A percentile compares a stretch with the other conserved stretches of the same genome.
These are phyloP conservation scores for Acer negundo DNA, from an alignment of 345 rosid species.

Conservation along the genomic window DNA sequence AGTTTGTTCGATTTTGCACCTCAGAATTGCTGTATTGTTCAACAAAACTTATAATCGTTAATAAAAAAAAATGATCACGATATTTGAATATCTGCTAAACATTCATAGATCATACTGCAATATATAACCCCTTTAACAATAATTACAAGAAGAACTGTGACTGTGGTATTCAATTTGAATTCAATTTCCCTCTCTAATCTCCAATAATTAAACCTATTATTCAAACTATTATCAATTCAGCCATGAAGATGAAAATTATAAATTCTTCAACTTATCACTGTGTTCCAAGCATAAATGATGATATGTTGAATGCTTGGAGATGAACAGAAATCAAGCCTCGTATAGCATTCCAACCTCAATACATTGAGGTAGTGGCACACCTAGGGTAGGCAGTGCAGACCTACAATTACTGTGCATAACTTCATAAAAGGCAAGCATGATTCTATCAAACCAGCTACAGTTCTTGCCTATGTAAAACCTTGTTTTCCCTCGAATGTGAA, in stretches of 20 bases:
- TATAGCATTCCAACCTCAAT: slow-evolving; percentile 72
- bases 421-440: slow-evolving; percentile 61
- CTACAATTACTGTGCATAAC: slow-evolving; percentile 62
- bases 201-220: neutral
- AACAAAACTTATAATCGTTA: no score
- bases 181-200: neutral
- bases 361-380: slow-evolving; percentile 47
- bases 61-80: no score
- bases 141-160: no score
- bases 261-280: neutral
- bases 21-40: no score
- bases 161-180: no score
- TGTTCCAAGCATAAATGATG: neutral
- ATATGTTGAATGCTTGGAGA: neutral
- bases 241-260: neutral
- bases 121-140: no score
- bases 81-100: no score
- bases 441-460: slow-evolving; percentile 53
- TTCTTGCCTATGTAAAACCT: slow-evolving; percentile 51
- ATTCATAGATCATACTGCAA: no score
- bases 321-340: slow-evolving; percentile 37
- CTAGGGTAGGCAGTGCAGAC: slow-evolving; percentile 61
- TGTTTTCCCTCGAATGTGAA: slow-evolving; percentile 64
- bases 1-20: no score
- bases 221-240: neutral